A percentile compares a stretch with the other conserved stretches of the same genome.
These are phyloP conservation scores for Holtermanniella nyarrowii DNA, from an alignment of 768 basidiomycete species.

Conservation along the genomic window DNA sequence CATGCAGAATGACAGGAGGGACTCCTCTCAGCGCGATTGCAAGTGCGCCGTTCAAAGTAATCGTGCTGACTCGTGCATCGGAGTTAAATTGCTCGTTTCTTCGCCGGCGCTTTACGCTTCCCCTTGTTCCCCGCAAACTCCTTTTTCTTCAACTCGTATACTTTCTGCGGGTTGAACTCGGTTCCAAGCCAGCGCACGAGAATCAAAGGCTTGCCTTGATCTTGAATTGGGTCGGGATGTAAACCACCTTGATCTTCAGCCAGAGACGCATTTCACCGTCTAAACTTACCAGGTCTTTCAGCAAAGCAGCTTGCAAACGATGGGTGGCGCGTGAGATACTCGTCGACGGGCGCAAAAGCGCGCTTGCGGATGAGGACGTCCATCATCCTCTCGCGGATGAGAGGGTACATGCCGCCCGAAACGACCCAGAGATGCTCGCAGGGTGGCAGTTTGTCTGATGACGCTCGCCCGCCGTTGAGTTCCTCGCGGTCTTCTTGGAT, in stretches of 20 bases:
- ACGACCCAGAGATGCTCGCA: constrained; percentile 36
- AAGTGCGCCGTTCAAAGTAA: too few relatives aligned
- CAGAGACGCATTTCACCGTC: background rate
- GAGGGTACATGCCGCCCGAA: constrained; percentile 27
- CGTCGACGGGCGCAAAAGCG: constrained; percentile 33
- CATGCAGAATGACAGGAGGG: too few relatives aligned
- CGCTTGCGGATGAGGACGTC: constrained; percentile 33
- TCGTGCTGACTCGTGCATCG: too few relatives aligned
- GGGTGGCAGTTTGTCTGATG: constrained; percentile 15
- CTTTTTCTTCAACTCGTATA: constrained; percentile 33
- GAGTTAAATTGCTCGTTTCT: too few relatives aligned
- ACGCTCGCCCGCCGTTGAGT: constrained; percentile 19
- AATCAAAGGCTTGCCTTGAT: constrained; percentile 19
- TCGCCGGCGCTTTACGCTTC: too few relatives aligned
- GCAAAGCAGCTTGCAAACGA: constrained; percentile 24
- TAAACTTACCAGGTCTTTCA: constrained; percentile 27
- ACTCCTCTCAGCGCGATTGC: too few relatives aligned
- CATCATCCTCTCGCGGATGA: constrained; percentile 33
- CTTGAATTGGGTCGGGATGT: constrained; percentile 24
- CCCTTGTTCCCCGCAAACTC: constrained; percentile 30
- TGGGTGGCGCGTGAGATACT: constrained; percentile 35
- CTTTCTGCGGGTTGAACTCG: constrained; percentile 28
- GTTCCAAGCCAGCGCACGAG: constrained; percentile 35
- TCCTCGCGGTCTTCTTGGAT: constrained; percentile 17
- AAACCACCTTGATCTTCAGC: constrained; percentile 20